Percentiles rank a stretch among this genome's conserved stretches.
These are phyloP conservation scores for Aspergillus fijiensis DNA, from an alignment of 2,329 filamentous ascomycete genomes.

Conservation along the genomic window DNA sequence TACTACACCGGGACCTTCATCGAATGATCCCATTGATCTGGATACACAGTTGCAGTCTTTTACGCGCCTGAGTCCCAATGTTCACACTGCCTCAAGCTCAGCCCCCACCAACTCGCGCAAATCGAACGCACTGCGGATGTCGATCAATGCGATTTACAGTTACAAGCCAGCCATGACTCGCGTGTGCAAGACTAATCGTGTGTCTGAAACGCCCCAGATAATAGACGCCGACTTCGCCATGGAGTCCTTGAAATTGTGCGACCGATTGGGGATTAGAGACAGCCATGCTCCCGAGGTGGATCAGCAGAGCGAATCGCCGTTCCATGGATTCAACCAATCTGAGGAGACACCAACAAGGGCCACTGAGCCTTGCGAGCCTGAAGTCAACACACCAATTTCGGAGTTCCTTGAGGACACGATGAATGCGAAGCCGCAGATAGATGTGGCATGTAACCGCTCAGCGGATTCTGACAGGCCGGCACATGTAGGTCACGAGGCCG, in stretches of 20 bases:
- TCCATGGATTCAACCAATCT: not conserved
- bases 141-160: not conserved
- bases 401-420: not conserved
- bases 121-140: not conserved
- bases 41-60: not conserved
- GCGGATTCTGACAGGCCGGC: not conserved
- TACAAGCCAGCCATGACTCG: not conserved
- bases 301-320: not conserved
- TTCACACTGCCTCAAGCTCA: not conserved
- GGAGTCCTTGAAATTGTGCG: not conserved
- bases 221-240: not conserved
- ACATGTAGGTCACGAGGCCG: not conserved
- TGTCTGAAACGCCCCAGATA: not conserved
- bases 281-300: not conserved
- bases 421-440: not conserved
- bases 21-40: not conserved
- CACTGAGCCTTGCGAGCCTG: not conserved
- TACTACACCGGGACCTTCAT: not conserved
- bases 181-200: not conserved
- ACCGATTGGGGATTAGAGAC: not conserved
- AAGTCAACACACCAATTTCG: not conserved
- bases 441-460: not conserved
- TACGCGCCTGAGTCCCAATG: not conserved
- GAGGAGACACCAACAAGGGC: not conserved
- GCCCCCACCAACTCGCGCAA: not conserved